Evolutionary conservation across 1,139 yeast genomes (phyloP), one percentile per base, ranked within the genome.

Genomic region (Nadsonia starkeyi-henricii): DNA sequence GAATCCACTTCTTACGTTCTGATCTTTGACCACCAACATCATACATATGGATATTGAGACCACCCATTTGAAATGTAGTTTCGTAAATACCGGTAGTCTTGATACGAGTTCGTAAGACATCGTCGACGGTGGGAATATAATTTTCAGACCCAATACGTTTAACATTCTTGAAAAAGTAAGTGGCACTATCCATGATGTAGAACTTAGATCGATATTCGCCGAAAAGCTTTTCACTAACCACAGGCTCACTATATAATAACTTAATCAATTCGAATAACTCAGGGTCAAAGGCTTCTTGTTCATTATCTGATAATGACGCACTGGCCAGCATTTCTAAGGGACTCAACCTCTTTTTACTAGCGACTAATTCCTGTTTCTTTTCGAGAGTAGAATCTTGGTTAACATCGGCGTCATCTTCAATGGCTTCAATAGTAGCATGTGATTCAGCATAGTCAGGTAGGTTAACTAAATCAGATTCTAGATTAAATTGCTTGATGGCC

Each of bases 21-120:
- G 91, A 80, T 57, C 96, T 71, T 66, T 88, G 96, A 1, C 96
- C 96, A 53, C 96, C 96, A 46, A 88, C 96, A 63, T 88, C 96
- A 62, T 75, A 86, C 74, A 88, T 78, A 64, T 85, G 95, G 51
- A 86, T 75, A 59, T 79, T 79, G 50, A 85, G 68, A 47, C 76
- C 77, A 42, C 85, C 89, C 79, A 86, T 77, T 55, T 81, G 80
- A 59, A 88, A 85, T 51, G 74, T 73, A 53, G 85, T 80, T 61
- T 86, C 96, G 60, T 81, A 85, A 45, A 88, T 85, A 67, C 97
- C 96, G 0, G 95, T 83, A 0, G 97, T 88, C 67, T 85, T 88
- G 62, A 85, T 85, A 68, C 97, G 79, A 12, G 95, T 86, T 55
- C 95, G 74, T 54, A 88, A 72, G 43, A 88, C 79, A 66, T 88